Evolutionary conservation across 495 filamentous ascomycete species (phyloP).

Genomic region (Lentithecium fluviatile): DNA sequence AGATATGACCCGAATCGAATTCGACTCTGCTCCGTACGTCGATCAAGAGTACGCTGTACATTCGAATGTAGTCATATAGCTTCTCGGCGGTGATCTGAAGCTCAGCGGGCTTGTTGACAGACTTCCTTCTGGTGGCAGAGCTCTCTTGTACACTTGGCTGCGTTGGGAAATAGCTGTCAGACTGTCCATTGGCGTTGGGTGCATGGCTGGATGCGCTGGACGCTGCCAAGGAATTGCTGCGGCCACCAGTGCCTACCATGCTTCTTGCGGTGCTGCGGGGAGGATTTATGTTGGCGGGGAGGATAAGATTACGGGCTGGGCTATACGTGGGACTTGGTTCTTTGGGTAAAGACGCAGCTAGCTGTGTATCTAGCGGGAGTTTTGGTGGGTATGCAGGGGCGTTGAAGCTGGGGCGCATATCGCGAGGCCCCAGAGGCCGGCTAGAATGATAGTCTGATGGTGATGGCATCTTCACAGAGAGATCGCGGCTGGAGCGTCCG

Average conservation of each 20-base stretch:
- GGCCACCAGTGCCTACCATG: slow-evolving; percentile 43
- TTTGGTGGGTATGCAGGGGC: slow-evolving; percentile 49
- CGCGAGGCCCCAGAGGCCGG: slow-evolving; percentile 56
- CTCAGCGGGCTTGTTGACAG: slow-evolving; percentile 56
- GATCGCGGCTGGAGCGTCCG: slow-evolving; percentile 15
- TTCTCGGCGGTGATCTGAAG: slow-evolving; percentile 63
- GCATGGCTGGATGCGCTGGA: slow-evolving; percentile 33
- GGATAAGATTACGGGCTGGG: slow-evolving; percentile 60
- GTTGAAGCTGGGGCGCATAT: slow-evolving; percentile 54
- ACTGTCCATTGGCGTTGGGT: slow-evolving; percentile 32
- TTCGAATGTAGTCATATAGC: slow-evolving; percentile 62
- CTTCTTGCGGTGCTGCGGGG: slow-evolving; percentile 48
- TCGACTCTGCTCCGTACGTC: slow-evolving; percentile 80
- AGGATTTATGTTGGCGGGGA: slow-evolving; percentile 52
- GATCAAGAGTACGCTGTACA: slow-evolving; percentile 70
- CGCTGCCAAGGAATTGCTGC: slow-evolving; percentile 35
- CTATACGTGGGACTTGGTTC: slow-evolving; percentile 84
- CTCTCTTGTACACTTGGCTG: slow-evolving; percentile 6
- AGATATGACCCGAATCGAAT: slow-evolving; percentile 87
- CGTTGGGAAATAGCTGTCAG: slow-evolving; percentile 41
- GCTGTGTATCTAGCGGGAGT: slow-evolving; percentile 52
- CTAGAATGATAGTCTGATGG: slow-evolving; percentile 43
- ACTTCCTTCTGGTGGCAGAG: slow-evolving; percentile 38
- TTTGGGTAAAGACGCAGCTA: slow-evolving; percentile 64
- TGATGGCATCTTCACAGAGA: slow-evolving; percentile 40